Conservation (phyloP, 2,329 filamentous ascomycete species). For the Fusarium redolens region DNA sequence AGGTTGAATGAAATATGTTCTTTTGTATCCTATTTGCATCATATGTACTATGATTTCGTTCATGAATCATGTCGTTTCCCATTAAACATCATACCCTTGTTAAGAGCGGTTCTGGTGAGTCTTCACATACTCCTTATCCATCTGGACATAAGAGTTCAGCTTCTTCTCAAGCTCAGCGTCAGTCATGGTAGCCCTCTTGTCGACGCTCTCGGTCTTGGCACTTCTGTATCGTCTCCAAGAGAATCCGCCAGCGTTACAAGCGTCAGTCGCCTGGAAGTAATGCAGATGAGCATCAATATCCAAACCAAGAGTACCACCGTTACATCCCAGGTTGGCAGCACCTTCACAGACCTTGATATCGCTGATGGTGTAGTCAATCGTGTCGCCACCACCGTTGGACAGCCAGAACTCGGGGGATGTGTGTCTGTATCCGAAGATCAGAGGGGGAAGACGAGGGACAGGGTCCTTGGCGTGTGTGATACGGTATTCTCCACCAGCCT, state of each 20-base stretch:
- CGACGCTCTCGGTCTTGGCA: not conserved
- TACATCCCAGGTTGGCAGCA: conserved; percentile 60
- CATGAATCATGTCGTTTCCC: conserved; percentile 6
- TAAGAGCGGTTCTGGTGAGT: conserved; percentile 23
- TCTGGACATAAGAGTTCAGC: conserved; percentile 50
- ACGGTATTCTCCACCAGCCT: conserved; percentile 67
- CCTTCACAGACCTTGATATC: conserved; percentile 63
- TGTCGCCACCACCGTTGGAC: conserved; percentile 47
- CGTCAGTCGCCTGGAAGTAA: conserved; percentile 61
- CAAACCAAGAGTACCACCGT: conserved; percentile 60
- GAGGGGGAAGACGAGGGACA: conserved; percentile 73
- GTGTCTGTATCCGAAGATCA: conserved; percentile 71
- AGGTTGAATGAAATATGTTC: not conserved
- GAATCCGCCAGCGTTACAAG: conserved; percentile 49
- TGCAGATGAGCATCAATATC: conserved; percentile 58
- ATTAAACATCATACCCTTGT: not conserved
- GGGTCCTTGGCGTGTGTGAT: conserved; percentile 76
- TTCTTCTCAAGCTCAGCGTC: conserved; percentile 54
- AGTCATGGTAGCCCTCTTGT: conserved; percentile 32
- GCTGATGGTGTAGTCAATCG: conserved; percentile 50
- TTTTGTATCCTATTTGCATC: not conserved
- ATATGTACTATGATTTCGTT: conserved; percentile 1
- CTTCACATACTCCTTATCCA: conserved; percentile 50
- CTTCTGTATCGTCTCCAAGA: conserved; percentile 43
- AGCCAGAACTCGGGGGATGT: conserved; percentile 78